Evolutionary conservation across 139 green algal species (phyloP), one percentile per base, ranked within the genome.

Genomic region (Edaphochlamys debaryana): DNA sequence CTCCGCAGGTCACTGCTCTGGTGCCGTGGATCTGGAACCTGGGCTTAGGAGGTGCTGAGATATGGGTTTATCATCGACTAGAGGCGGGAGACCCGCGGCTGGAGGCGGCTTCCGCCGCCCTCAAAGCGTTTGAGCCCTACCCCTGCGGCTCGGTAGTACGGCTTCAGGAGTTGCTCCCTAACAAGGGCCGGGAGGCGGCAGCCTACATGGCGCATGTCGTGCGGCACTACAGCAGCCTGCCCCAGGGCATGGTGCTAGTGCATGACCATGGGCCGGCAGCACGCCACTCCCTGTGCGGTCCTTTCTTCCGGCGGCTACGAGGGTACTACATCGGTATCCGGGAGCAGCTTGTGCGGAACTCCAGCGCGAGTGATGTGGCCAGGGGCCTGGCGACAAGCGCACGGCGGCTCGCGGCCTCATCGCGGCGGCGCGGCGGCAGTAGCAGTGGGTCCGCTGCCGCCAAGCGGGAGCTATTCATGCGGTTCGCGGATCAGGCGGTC

Each of bases 211-310:
- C 38, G 9, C 81, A 87, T 40, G 54, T 82, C 34, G 69, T 87
- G 58, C 56, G 76, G 42, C 62, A 76, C 1, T 87, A 87, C 63
- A 42, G 67, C 68, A 63, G 23, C 54, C 69, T 86, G n/a, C 80
- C 80, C 0, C 8, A 71, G 13, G 70, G 50, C 60, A 38, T 87
- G 3, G 71, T 54, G 48, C 71, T 87, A 0, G 42, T 87, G 34
- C 81, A 87, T 37, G 81, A 87, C 48, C 81, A 87, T 50, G 81
- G 81, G 8, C 81, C 81, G 25, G 69, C 72, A 4, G 60, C 81
- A 8, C 62, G 63, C 4, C 81, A 87, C 81, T 87, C 81, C 36
- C 63, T 87, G 45, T 87, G 81, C 48, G 81, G 81, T 0, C 81
- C 81, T 22, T 79, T 79, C 37, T 87, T 79, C 72, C 70, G 81